Evolutionary conservation across 768 basidiomycete genomes (phyloP).

Genomic region (Boletus coccyginus): DNA sequence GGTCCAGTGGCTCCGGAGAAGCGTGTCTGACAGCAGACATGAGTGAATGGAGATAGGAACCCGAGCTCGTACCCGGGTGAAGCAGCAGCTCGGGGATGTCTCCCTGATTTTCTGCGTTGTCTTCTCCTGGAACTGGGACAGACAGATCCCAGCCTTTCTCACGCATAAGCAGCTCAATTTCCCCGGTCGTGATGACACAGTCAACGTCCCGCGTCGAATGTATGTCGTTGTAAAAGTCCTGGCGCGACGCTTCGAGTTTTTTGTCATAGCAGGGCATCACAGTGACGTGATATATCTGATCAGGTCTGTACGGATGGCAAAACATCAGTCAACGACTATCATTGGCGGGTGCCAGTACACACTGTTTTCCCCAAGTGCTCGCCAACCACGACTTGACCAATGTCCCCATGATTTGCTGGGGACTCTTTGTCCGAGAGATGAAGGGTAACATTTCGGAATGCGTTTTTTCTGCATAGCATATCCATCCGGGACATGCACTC

Average conservation of each 20-base stretch:
- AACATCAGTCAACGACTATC: conserved; percentile 2
- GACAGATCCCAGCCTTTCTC: conserved; percentile 82
- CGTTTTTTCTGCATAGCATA: conserved; percentile 98
- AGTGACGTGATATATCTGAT: conserved; percentile 91
- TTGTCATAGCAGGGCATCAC: conserved; percentile 99
- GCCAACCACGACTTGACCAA: conserved; percentile 90
- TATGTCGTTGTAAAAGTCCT: conserved; percentile 83
- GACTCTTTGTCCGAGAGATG: conserved; percentile 84
- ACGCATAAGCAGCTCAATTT: conserved; percentile 80
- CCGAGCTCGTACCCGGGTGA: conserved; percentile 86
- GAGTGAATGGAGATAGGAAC: conserved; percentile 85
- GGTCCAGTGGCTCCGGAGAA: conserved; percentile 44
- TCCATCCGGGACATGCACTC: conserved; percentile 98
- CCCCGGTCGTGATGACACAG: conserved; percentile 96
- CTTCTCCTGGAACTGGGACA: conserved; percentile 51
- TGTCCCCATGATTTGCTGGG: conserved; percentile 92
- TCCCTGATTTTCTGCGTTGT: conserved; percentile 14
- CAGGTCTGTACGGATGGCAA: conserved; percentile 49
- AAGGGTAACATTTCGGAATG: conserved; percentile 93
- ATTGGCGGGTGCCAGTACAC: conserved; percentile 30
- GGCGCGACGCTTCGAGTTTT: conserved; percentile 94
- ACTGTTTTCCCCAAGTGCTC: conserved; percentile 63
- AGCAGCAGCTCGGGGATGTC: conserved; percentile 68
- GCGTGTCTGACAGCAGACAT: conserved; percentile 51
- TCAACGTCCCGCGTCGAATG: conserved; percentile 92